Evolutionary conservation across 768 basidiomycete genomes (phyloP), one percentile per base, ranked within the genome.

Genomic region (Tylopilus sp.): DNA sequence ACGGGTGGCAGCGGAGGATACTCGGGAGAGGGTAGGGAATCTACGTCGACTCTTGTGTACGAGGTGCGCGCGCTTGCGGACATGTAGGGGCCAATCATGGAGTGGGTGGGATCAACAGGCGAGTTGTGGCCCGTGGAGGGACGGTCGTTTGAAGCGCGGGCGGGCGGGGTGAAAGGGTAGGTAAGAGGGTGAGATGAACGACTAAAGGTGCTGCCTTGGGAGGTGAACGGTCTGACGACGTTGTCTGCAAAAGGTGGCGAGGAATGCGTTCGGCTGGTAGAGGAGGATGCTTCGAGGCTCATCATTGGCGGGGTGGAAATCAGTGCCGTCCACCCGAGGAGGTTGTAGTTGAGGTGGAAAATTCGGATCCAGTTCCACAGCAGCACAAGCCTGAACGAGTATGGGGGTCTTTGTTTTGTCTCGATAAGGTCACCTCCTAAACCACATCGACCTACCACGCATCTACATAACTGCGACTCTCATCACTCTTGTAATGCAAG

Each of bases 11-110:
- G 53, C 26, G 55, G 63, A 12, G 65, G 65, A 44, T 65, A 68
- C 6, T 53, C 40, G 5, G 66, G 57, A 0, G 39, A n/a, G 2
- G 63, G 45, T 2, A 53, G 1, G 3, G 56, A 68, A 18, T 73
- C 71, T 3, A 67, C 62, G 50, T 78, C 75, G 28, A 81, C 79
- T 22, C 74, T 74, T 2, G 80, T 82, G 55, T 75, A 77, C 11
- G 80, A 80, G 7, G 80, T 80, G 21, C 79, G 74, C 0, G 80
- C 75, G 45, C 75, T 75, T 31, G 76, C 71, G 18, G 76, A 73
- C 28, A 66, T 50, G 55, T 66, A 54, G 50, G 66, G 64, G 10
- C 62, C 56, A 4, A 50, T 42, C 3, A 20, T 54, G 38, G 50
- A n/a, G 3, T 33, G 33, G 15, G 46, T 22, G 9, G 44, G 54